Conservation (phyloP, 257 asterid genomes). For the Linaria vulgaris region DNA sequence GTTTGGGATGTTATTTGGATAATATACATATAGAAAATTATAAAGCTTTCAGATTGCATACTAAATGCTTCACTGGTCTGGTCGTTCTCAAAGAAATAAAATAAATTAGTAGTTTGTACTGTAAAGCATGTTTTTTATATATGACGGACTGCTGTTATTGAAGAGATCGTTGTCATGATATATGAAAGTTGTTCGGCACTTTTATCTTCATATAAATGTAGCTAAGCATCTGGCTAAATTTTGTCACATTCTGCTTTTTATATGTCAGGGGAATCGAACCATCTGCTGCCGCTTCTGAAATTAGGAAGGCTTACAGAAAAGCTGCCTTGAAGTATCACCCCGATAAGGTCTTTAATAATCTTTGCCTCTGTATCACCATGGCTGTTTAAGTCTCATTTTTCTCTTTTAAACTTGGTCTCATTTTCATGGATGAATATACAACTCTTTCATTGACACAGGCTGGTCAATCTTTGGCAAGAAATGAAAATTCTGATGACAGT, state of each 20-base stretch:
- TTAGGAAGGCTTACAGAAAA: conserved; percentile 87
- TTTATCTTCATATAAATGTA: background rate
- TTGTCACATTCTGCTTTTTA: conserved; percentile 28
- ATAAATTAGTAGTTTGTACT: background rate
- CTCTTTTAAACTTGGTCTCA: conserved; percentile 4
- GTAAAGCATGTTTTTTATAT: background rate
- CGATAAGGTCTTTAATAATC: conserved; percentile 65
- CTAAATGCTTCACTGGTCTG: too few species aligned
- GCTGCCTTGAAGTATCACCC: conserved; percentile 97
- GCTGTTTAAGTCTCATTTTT: background rate
- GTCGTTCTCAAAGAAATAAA: background rate
- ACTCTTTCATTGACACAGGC: conserved; percentile 47
- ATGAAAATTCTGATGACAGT: conserved; percentile 70
- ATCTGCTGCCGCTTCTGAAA: conserved; percentile 75
- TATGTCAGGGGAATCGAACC: conserved; percentile 86
- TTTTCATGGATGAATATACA: conserved; percentile 7
- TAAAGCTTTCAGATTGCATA: too few species aligned
- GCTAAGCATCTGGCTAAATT: background rate
- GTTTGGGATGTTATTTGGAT: too few species aligned
- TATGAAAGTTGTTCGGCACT: conserved; percentile 15
- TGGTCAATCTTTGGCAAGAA: conserved; percentile 74
- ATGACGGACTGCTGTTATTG: background rate
- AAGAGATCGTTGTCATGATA: background rate
- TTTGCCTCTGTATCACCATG: conserved; percentile 23
- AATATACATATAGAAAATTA: too few species aligned